A percentile compares a stretch with the other conserved stretches of the same genome.
Conservation (phyloP, 208 protist genomes). For the Trypanosoma lewisi region DNA sequence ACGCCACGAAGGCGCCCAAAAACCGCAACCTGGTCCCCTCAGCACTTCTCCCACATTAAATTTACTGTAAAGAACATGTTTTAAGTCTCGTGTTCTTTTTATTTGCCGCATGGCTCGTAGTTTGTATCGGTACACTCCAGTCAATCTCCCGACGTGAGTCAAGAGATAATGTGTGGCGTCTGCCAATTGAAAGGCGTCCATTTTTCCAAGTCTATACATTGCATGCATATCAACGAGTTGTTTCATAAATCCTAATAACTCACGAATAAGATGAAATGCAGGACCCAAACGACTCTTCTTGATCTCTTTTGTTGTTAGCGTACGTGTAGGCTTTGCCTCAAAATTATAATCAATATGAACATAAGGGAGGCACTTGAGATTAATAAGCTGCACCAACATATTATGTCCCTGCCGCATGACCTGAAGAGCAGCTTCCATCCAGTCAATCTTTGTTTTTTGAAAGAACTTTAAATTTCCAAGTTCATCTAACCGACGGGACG, state of each 20-base stretch:
- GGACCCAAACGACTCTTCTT: constrained; percentile 99
- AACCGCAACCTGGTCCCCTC: constrained; percentile 98
- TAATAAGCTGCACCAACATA: constrained; percentile 99
- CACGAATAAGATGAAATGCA: constrained; percentile 99
- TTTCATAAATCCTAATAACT: constrained; percentile 99
- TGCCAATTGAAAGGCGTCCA: constrained; percentile 99
- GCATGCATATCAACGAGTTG: constrained; percentile 99
- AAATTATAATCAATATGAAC: constrained; percentile 99
- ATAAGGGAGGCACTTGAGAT: constrained; percentile 99
- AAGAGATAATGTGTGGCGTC: constrained; percentile 99
- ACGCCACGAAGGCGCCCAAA: constrained; percentile 99
- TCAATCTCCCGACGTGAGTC: constrained; percentile 98
- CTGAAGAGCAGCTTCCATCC: constrained; percentile 99
- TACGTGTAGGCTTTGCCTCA: constrained; percentile 99
- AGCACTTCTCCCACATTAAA: constrained; percentile 99
- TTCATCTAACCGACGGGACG: constrained; percentile 85
- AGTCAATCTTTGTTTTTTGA: constrained; percentile 99
- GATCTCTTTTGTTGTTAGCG: constrained; percentile 99
- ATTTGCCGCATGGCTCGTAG: constrained; percentile 99
- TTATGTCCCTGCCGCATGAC: constrained; percentile 99
- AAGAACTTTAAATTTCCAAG: constrained; percentile 99
- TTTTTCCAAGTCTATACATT: constrained; percentile 99
- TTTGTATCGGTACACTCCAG: constrained; percentile 99
- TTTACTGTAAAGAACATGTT: constrained; percentile 99
- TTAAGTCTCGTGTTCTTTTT: constrained; percentile 98